Base-by-base conservation (phyloP, 2,329 filamentous ascomycete genomes). In the Diplodia seriata region DNA sequence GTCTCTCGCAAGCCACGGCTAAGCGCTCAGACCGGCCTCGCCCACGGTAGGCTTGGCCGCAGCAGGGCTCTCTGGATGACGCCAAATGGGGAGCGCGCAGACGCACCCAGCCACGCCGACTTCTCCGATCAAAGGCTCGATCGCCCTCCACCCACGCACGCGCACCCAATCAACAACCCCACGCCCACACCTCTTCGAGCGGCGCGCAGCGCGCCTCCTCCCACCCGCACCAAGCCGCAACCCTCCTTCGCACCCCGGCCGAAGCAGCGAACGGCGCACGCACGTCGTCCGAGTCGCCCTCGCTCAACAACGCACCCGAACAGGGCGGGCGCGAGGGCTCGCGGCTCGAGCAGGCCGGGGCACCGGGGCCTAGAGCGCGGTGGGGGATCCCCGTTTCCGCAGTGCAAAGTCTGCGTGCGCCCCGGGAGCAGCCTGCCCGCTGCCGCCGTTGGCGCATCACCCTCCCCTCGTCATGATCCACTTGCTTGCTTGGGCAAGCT, bases 361-460 rank as follows among this genome's bases (percentile, higher is more conserved):
- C 51, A 18, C 14, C 62, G 50, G 50, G 62, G 62, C 51, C 62
- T 38, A 55, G 62, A 65, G 62, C 50, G 49, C 36, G 50, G 49
- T 55, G 62, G 62, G 62, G 50, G 62, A 65, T 55, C 62, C 50
- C 50, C 62, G 62, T 18, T 36, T 50, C 50, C 23, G n/a, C 31
- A 14, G 62, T 14, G 50, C 33, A 51, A 18, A 65, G 49, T 43
- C 62, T 65, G 36, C 51, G 50, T 38, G 49, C 62, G 47, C 51
- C 50, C 62, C 62, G 50, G 49, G 50, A 65, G 29, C 62, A 15
- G 49, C 38, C 62, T 65, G 57, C 40, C 40, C 57, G 43, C 57
- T 49, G 62, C 62, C 62, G 62, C 62, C 38, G 62, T 50, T 65
- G 62, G 62, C 62, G 62, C 62, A 65, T 65, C 62, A 53, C 61